Conservation (phyloP, 108 stramenopile genomes). For the Schizochytrium sp. region DNA sequence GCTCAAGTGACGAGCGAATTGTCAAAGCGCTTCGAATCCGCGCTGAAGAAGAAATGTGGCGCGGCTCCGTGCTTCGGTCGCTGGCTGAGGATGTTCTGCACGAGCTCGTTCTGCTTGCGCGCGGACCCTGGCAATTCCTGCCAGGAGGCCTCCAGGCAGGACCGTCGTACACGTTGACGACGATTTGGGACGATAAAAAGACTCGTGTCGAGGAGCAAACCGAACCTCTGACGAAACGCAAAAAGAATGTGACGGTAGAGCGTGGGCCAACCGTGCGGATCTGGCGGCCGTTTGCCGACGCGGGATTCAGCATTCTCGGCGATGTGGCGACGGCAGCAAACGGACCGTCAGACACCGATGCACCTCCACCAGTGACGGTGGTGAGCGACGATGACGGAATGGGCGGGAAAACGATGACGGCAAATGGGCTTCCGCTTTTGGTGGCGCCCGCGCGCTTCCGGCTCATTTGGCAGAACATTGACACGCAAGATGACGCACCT, state of each 20-base stretch:
- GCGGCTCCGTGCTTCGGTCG: neutral
- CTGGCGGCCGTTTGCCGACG: neutral
- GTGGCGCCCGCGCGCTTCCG: neutral
- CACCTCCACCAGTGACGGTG: neutral
- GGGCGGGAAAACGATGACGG: neutral
- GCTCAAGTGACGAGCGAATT: neutral
- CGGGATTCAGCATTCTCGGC: neutral
- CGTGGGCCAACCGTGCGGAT: neutral
- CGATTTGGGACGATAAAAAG: neutral
- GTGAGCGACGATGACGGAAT: conserved; percentile 10
- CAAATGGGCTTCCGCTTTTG: neutral
- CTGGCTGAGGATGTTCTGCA: neutral
- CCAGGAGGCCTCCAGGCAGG: neutral
- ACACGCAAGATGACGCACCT: neutral
- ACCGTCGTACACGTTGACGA: neutral
- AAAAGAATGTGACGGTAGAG: neutral
- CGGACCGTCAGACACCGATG: neutral
- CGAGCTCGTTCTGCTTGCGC: conserved; percentile 14
- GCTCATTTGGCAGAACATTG: neutral
- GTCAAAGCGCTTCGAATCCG: neutral
- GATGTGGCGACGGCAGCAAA: neutral
- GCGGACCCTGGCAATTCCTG: neutral
- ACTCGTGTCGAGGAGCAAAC: conserved; percentile 1
- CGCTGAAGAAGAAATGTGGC: neutral
- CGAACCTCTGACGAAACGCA: neutral